These are phyloP conservation scores for Danielia oregonensis DNA, from an alignment of 805 yeast species.

Conservation along the genomic window DNA sequence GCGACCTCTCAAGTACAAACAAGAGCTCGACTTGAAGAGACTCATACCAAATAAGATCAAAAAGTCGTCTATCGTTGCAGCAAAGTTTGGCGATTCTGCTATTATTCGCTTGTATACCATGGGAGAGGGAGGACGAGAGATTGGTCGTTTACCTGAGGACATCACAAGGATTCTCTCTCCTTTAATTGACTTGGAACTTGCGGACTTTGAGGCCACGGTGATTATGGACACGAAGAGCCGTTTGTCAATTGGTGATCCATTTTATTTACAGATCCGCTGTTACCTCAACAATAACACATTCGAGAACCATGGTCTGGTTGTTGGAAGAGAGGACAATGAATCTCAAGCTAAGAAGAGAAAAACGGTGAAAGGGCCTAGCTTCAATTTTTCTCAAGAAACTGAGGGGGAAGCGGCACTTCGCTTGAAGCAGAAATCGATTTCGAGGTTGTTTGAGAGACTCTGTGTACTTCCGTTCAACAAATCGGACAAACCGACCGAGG, in stretches of 20 bases:
- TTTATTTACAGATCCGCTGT: conserved; percentile 66
- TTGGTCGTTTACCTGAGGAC: conserved; percentile 75
- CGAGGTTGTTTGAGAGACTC: conserved; percentile 52
- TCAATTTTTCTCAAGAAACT: conserved; percentile 42
- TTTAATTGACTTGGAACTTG: conserved; percentile 51
- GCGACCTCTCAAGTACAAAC: conserved; percentile 43
- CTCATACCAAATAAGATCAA: conserved; percentile 24
- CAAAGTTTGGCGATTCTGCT: conserved; percentile 25
- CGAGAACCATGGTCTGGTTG: conserved; percentile 12
- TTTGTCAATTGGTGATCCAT: conserved; percentile 72
- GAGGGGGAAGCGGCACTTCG: conserved; percentile 49
- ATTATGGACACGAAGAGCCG: conserved; percentile 52
- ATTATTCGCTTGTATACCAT: conserved; percentile 31
- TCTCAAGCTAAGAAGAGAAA: conserved; percentile 19
- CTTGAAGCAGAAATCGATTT: conserved; percentile 52
- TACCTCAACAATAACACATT: conserved; percentile 45
- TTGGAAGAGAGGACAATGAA: conserved; percentile 4
- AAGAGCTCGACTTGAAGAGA: conserved; percentile 38
- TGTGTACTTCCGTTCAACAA: conserved; percentile 34
- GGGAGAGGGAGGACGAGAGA: conserved; percentile 43
- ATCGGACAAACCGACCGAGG: conserved; percentile 14
- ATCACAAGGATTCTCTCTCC: conserved; percentile 65
- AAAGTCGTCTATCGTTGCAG: conserved; percentile 12
- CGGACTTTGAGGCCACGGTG: conserved; percentile 54
- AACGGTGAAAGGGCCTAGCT: conserved; percentile 11